Evolutionary conservation across 768 basidiomycete genomes (phyloP).

Genomic region (Dioszegia crocea): DNA sequence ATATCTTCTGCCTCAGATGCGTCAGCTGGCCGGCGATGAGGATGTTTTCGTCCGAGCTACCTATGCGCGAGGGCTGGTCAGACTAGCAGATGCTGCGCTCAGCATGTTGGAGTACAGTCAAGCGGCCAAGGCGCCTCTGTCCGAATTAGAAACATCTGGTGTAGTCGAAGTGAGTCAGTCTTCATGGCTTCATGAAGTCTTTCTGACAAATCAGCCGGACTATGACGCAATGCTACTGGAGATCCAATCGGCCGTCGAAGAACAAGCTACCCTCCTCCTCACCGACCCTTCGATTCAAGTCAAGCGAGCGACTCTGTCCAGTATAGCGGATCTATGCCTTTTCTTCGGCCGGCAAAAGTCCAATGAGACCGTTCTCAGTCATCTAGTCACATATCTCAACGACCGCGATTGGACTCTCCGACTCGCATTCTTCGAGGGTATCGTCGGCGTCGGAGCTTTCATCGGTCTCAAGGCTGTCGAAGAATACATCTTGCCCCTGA

Average conservation of each 20-base stretch:
- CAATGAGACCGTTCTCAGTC: slow-evolving; percentile 86
- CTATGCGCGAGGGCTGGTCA: slow-evolving; percentile 77
- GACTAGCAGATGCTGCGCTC: slow-evolving; percentile 78
- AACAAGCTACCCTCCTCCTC: slow-evolving; percentile 77
- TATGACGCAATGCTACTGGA: slow-evolving; percentile 85
- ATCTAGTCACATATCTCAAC: slow-evolving; percentile 76
- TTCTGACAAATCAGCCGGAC: slow-evolving; percentile 62
- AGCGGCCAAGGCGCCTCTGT: slow-evolving; percentile 58
- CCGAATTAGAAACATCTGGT: slow-evolving; percentile 66
- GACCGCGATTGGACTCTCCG: slow-evolving; percentile 86
- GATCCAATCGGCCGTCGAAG: slow-evolving; percentile 76
- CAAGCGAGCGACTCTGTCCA: slow-evolving; percentile 80
- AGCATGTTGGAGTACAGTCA: slow-evolving; percentile 91
- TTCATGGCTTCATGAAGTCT: not conserved
- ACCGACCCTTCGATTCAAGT: slow-evolving; percentile 85
- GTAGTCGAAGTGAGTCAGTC: slow-evolving; percentile 67
- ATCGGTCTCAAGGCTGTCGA: slow-evolving; percentile 87
- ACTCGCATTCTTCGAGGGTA: slow-evolving; percentile 88
- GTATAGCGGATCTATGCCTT: slow-evolving; percentile 82
- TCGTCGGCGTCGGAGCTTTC: slow-evolving; percentile 91
- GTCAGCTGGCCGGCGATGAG: slow-evolving; percentile 72
- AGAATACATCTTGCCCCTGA: slow-evolving; percentile 92
- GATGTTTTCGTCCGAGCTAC: slow-evolving; percentile 77
- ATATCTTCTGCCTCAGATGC: slow-evolving; percentile 88
- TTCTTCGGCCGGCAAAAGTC: slow-evolving; percentile 90